Percentiles rank a stretch among this genome's conserved stretches.
Conservation (phyloP, 768 basidiomycete species). For the Kwoniella heveanensis region DNA sequence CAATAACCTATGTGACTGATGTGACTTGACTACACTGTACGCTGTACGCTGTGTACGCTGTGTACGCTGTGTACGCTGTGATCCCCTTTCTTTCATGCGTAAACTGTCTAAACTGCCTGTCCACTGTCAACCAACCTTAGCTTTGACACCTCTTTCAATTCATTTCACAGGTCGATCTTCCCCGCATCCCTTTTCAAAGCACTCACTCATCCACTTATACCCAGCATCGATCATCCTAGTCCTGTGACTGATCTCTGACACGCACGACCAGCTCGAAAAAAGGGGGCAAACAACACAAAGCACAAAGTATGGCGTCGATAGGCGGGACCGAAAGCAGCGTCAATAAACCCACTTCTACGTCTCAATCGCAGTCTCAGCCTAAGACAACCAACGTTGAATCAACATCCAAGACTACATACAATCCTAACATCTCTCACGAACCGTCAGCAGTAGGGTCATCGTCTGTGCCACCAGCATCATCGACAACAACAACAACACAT, state of each 20-base stretch:
- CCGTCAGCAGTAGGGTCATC: too few species aligned
- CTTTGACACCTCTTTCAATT: neutral
- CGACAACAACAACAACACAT: neutral
- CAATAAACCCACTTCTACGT: neutral
- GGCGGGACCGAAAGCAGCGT: neutral
- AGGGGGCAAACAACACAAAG: neutral
- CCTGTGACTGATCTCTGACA: too few species aligned
- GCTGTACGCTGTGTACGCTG: too few species aligned
- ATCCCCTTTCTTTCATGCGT: neutral
- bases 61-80: too few species aligned
- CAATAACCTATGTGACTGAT: too few species aligned
- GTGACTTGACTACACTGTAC: too few species aligned
- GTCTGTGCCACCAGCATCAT: constrained; percentile 4
- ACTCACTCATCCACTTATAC: neutral
- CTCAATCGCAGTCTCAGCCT: constrained; percentile 4
- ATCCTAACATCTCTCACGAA: too few species aligned
- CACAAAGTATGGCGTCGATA: neutral
- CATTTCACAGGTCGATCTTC: neutral
- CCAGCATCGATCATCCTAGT: neutral
- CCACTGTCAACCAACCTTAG: neutral
- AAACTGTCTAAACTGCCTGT: too few species aligned
- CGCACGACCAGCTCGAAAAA: too few species aligned
- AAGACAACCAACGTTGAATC: constrained; percentile 5
- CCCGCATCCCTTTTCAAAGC: too few species aligned
- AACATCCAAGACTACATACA: neutral